These are phyloP conservation scores for Daldinia sp. DNA, from an alignment of 2,329 filamentous ascomycete genomes.

Conservation along the genomic window DNA sequence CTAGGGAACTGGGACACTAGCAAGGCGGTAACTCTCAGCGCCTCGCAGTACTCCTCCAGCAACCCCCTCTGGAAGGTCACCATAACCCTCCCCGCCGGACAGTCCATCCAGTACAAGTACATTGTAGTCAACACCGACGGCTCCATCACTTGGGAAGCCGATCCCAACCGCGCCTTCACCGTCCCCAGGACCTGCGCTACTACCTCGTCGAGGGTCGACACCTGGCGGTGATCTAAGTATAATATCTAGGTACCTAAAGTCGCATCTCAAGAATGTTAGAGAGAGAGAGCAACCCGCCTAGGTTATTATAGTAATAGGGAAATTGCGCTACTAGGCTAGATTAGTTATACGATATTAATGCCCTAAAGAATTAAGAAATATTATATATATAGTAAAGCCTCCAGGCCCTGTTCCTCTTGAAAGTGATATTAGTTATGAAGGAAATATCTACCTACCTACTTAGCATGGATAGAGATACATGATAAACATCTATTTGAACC, in stretches of 20 bases:
- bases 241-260: background rate
- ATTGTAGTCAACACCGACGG: conserved; percentile 69
- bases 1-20: conserved; percentile 73
- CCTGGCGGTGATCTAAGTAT: conserved; percentile 50
- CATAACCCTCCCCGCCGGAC: conserved; percentile 67
- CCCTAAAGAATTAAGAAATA: background rate
- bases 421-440: background rate
- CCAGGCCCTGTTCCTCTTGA: background rate
- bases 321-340: conserved; percentile 3
- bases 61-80: conserved; percentile 73
- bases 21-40: conserved; percentile 67
- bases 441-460: background rate
- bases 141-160: conserved; percentile 72
- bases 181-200: conserved; percentile 51
- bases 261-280: conserved; percentile 6
- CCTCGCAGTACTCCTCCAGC: conserved; percentile 67
- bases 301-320: conserved; percentile 2
- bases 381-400: background rate
- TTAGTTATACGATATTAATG: conserved; percentile 1
- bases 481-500: background rate
- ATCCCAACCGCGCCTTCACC: conserved; percentile 62
- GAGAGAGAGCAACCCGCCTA: too few relatives aligned
- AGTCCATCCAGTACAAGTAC: conserved; percentile 75
- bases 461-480: background rate
- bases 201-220: conserved; percentile 49